Percentiles rank a stretch among this genome's conserved stretches.
These are phyloP conservation scores for Globisporangium irregulare DNA, from an alignment of 352 stramenopile species.

Conservation along the genomic window DNA sequence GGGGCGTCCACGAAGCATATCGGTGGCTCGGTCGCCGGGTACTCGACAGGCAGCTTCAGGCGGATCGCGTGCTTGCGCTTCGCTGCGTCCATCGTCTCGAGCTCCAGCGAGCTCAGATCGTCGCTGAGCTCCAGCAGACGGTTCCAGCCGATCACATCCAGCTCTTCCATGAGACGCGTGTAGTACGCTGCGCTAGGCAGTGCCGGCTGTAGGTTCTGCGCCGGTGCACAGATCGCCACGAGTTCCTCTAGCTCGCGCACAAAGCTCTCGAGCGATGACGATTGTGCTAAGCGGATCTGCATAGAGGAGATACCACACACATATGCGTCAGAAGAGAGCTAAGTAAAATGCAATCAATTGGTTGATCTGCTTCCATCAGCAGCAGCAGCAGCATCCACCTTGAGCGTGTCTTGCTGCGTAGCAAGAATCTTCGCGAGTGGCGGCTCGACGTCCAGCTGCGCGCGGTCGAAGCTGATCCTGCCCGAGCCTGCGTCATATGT, in stretches of 20 bases:
- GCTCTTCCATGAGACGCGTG: constrained; percentile 50
- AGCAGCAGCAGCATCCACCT: constrained; percentile 21
- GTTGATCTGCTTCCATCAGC: not conserved
- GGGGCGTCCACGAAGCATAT: constrained; percentile 54
- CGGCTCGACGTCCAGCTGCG: constrained; percentile 54
- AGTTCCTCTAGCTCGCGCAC: constrained; percentile 58
- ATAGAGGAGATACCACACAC: not conserved
- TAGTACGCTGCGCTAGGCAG: constrained; percentile 62
- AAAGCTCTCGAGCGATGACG: constrained; percentile 51
- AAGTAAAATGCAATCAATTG: not conserved
- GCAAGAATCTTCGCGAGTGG: constrained; percentile 43
- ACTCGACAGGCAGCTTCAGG: constrained; percentile 42
- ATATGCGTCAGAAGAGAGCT: not conserved
- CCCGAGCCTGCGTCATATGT: constrained; percentile 16
- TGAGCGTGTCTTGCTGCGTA: constrained; percentile 40
- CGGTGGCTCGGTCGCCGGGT: constrained; percentile 25
- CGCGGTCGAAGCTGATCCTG: constrained; percentile 32
- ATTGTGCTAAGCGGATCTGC: constrained; percentile 47
- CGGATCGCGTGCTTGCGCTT: constrained; percentile 45
- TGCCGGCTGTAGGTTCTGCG: constrained; percentile 3
- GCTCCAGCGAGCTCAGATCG: constrained; percentile 52
- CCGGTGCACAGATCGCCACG: constrained; percentile 37
- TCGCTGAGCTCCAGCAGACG: constrained; percentile 51
- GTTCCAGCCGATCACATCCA: constrained; percentile 64
- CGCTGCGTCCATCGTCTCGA: constrained; percentile 37